These are phyloP conservation scores for Colletotrichum phormii DNA, from an alignment of 2,329 filamentous ascomycete species.

Conservation along the genomic window DNA sequence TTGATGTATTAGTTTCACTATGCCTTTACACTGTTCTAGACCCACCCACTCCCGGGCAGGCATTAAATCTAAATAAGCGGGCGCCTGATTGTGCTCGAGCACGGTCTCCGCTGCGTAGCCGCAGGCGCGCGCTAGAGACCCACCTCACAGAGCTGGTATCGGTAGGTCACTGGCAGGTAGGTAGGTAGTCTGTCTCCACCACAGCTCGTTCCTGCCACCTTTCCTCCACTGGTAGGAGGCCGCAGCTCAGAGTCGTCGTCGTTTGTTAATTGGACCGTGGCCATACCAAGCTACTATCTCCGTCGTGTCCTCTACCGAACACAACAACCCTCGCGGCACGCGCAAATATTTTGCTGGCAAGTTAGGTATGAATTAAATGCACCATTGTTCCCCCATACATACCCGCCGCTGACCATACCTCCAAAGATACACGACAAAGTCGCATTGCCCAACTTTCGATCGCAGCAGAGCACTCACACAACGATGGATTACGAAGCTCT, in stretches of 20 bases:
- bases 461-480: not conserved
- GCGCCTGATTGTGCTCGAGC: no score
- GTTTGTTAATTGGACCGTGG: not conserved
- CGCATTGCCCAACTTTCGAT: not conserved
- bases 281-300: constrained; percentile 6
- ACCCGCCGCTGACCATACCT: not conserved
- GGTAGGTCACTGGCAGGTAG: not conserved
- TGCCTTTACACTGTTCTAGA: no score
- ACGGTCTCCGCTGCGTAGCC: no score
- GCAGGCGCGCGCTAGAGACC: no score
- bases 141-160: not conserved
- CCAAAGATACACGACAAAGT: no score
- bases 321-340: not conserved
- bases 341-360: not conserved
- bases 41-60: no score
- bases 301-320: not conserved
- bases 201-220: not conserved
- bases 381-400: not conserved
- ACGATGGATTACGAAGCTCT: constrained; percentile 91
- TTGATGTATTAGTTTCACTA: no score
- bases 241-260: not conserved
- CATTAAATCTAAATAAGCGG: no score
- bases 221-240: not conserved
- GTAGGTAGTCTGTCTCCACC: not conserved
- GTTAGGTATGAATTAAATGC: not conserved